Conservation (phyloP, 179 eudicot species). For the Actinidia arguta region DNA sequence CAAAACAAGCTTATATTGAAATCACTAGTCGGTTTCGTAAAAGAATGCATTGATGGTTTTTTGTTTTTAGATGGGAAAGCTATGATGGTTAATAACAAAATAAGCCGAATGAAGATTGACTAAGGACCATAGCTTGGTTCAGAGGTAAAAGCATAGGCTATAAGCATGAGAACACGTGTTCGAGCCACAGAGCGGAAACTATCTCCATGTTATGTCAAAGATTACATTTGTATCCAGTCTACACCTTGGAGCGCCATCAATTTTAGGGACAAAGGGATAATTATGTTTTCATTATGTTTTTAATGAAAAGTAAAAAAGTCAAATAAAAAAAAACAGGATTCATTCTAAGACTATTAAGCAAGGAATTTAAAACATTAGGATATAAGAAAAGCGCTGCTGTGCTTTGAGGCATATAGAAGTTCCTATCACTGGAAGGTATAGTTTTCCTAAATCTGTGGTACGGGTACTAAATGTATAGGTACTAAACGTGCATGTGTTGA, state of each 20-base stretch:
- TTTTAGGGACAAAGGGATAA: not conserved
- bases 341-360: not conserved
- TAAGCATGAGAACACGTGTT: not conserved
- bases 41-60: not conserved
- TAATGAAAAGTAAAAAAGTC: not conserved
- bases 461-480: too few species aligned
- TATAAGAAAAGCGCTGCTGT: not conserved
- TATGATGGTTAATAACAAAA: too few species aligned
- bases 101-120: not conserved
- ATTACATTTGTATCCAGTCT: not conserved
- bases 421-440: too few species aligned
- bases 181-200: not conserved
- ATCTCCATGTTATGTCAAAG: not conserved
- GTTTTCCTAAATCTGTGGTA: too few species aligned
- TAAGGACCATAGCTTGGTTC: not conserved
- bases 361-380: not conserved
- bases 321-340: not conserved
- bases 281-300: not conserved
- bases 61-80: too few species aligned
- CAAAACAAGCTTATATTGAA: slow-evolving; percentile 12
- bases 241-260: not conserved
- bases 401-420: too few species aligned
- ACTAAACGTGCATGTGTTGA: too few species aligned
- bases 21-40: not conserved
- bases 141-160: not conserved